Conservation (phyloP, 2,329 filamentous ascomycete species). For the Talaromyces sp. region DNA sequence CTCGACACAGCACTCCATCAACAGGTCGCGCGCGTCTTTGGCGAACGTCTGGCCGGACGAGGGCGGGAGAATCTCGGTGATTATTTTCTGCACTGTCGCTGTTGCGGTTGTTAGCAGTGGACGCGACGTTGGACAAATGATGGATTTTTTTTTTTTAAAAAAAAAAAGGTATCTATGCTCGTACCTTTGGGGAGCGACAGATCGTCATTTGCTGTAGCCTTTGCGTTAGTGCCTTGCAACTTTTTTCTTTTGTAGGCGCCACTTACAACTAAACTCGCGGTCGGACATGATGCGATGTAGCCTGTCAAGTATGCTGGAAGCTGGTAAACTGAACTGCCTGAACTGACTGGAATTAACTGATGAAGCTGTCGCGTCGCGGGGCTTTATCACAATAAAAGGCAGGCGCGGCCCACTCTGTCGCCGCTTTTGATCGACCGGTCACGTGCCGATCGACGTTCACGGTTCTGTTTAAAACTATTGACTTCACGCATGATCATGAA, state of each 20-base stretch:
- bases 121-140: background rate
- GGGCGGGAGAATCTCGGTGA: constrained; percentile 82
- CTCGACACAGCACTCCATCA: constrained; percentile 98
- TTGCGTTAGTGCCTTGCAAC: constrained; percentile 1
- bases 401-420: constrained; percentile 12
- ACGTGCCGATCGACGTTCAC: background rate
- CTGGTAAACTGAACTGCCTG: background rate
- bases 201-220: constrained; percentile 49
- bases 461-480: background rate
- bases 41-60: constrained; percentile 78
- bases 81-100: constrained; percentile 76
- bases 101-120: constrained; percentile 6
- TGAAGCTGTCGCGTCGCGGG: constrained; percentile 9
- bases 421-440: background rate
- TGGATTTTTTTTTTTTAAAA: background rate
- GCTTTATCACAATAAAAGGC: constrained; percentile 10
- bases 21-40: constrained; percentile 87
- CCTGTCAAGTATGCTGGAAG: background rate
- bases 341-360: background rate
- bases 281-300: constrained; percentile 46
- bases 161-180: constrained; percentile 7
- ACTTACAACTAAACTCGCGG: constrained; percentile 50
- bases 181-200: constrained; percentile 57
- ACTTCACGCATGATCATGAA: background rate
- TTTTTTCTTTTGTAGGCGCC: background rate